Percentiles rank a stretch among this genome's conserved stretches.
phyloP scores from a whole-genome alignment of 2,329 filamentous ascomycete species.

The Bipolaris bicolor region DNA sequence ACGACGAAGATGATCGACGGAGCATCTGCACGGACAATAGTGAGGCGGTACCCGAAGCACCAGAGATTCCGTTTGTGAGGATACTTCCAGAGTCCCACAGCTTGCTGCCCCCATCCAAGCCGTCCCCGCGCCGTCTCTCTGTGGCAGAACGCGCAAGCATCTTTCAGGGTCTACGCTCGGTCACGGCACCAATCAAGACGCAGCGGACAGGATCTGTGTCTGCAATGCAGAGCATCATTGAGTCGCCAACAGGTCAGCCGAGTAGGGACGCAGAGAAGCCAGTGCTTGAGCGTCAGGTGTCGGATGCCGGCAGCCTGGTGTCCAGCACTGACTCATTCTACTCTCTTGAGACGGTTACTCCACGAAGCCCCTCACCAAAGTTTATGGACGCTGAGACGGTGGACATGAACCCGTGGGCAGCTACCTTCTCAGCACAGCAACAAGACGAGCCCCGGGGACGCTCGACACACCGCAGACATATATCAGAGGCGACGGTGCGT shows the following conservation, averaged over 20 bases:
- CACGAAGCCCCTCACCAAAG: constrained; percentile 37
- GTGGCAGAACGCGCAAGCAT: constrained; percentile 41
- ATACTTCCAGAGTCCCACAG: constrained; percentile 20
- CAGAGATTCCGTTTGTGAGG: constrained; percentile 25
- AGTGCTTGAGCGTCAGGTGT: constrained; percentile 30
- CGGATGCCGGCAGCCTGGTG: constrained; percentile 41
- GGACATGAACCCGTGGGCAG: constrained; percentile 38
- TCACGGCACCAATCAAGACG: constrained; percentile 31
- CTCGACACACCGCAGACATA: constrained; percentile 43
- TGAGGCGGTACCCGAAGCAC: constrained; percentile 34
- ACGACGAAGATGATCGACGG: constrained; percentile 45
- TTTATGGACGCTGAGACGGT: constrained; percentile 41
- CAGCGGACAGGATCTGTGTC: constrained; percentile 19
- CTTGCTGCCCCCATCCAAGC: constrained; percentile 15
- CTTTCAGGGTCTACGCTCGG: constrained; percentile 39
- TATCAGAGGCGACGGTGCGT: constrained; percentile 47
- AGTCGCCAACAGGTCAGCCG: constrained; percentile 20
- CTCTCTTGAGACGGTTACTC: constrained; percentile 35
- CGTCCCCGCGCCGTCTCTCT: constrained; percentile 27
- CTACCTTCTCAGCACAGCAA: constrained; percentile 14
- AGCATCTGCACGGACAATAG: constrained; percentile 42
- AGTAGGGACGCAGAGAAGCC: constrained; percentile 13
- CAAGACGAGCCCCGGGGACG: constrained; percentile 34
- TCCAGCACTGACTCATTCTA: constrained; percentile 50
- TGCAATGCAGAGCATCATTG: constrained; percentile 29